Conservation (phyloP, 495 filamentous ascomycete species). For the Xylaria cubensis region DNA sequence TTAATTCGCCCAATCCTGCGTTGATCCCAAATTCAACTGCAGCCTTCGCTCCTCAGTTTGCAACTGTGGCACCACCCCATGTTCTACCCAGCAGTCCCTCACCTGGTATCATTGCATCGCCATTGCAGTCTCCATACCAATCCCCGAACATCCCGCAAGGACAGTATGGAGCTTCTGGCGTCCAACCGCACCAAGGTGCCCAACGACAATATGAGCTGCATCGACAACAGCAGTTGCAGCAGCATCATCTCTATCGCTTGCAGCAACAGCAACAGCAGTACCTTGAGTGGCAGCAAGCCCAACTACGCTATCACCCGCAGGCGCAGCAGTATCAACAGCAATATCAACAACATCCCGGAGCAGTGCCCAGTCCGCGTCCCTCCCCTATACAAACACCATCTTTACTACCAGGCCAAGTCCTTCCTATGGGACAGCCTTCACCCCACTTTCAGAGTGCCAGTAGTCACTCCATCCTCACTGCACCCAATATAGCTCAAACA, state of each 20-base stretch:
- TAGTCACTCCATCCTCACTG: background rate
- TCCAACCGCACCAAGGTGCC: background rate
- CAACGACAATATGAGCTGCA: conserved; percentile 21
- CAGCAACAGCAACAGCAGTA: conserved; percentile 8
- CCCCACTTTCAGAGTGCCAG: conserved; percentile 7
- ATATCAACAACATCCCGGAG: conserved; percentile 10
- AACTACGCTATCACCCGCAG: conserved; percentile 19
- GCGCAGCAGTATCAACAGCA: conserved; percentile 20
- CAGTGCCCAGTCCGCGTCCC: conserved; percentile 14
- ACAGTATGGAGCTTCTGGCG: background rate
- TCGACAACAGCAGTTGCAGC: conserved; percentile 29
- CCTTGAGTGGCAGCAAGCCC: conserved; percentile 1
- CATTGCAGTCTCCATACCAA: conserved; percentile 13
- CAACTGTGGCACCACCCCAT: conserved; percentile 22
- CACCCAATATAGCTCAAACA: background rate
- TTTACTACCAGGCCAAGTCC: background rate
- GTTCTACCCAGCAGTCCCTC: conserved; percentile 9
- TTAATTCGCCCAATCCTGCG: background rate
- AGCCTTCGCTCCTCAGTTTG: conserved; percentile 19
- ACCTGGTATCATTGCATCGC: background rate
- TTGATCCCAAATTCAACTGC: background rate
- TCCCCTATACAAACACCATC: conserved; percentile 3
- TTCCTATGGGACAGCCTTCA: background rate
- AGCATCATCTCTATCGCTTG: background rate
- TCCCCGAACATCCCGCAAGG: conserved; percentile 13